Evolutionary conservation across 148 eudicot genomes (phyloP).

Genomic region (Cornus kousa): DNA sequence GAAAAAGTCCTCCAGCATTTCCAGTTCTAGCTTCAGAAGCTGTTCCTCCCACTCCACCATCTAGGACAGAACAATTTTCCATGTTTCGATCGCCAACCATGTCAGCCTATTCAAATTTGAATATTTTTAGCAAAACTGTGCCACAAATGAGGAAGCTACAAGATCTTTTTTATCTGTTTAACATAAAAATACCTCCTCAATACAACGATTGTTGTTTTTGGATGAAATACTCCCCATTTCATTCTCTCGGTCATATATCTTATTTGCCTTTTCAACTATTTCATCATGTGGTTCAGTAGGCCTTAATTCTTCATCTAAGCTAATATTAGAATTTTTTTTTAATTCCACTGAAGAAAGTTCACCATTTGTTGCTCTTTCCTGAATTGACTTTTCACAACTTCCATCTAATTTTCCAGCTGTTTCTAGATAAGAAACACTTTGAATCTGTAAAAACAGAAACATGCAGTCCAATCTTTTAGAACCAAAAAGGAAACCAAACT

Average conservation of each 20-base stretch:
- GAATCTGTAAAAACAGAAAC: slow-evolving; percentile 52
- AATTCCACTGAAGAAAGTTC: slow-evolving; percentile 26
- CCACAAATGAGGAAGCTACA: not conserved
- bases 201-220: slow-evolving; percentile 10
- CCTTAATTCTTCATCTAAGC: slow-evolving; percentile 17
- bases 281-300: slow-evolving; percentile 30
- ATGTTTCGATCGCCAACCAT: slow-evolving; percentile 9
- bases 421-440: slow-evolving; percentile 46
- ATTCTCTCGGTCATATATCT: slow-evolving; percentile 12
- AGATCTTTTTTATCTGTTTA: not conserved
- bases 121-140: not conserved
- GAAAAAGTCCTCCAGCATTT: slow-evolving; percentile 4
- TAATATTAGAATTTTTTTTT: not conserved
- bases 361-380: slow-evolving; percentile 21
- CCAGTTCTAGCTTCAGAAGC: slow-evolving; percentile 9
- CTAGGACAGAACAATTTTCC: slow-evolving; percentile 7
- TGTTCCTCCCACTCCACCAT: slow-evolving; percentile 9
- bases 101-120: slow-evolving; percentile 13
- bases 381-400: slow-evolving; percentile 17
- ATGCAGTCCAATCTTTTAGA: not conserved
- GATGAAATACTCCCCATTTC: slow-evolving; percentile 7
- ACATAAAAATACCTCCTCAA: slow-evolving; percentile 18
- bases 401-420: slow-evolving; percentile 20
- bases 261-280: slow-evolving; percentile 26
- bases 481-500: slow-evolving; percentile 10